A percentile compares a stretch with the other conserved stretches of the same genome.
Conservation (phyloP, 2,329 filamentous ascomycete genomes). For the Lomentospora prolificans region DNA sequence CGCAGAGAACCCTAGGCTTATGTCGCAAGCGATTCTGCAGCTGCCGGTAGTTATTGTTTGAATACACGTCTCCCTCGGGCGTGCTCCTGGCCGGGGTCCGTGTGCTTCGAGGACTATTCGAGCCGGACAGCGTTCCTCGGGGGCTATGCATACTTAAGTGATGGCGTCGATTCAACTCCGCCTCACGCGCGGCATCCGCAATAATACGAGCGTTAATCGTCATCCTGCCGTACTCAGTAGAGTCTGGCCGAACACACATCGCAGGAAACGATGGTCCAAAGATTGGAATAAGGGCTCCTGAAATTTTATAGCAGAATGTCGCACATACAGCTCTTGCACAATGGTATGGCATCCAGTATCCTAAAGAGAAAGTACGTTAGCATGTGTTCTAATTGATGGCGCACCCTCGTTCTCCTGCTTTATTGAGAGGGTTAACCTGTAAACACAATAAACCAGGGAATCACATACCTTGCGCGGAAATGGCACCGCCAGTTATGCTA, state of each 20-base stretch:
- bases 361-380: conserved; percentile 39
- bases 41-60: neutral
- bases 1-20: neutral
- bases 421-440: too few species aligned
- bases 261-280: conserved; percentile 77
- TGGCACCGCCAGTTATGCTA: conserved; percentile 87
- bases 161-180: conserved; percentile 29
- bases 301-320: conserved; percentile 80
- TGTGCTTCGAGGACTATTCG: conserved; percentile 1
- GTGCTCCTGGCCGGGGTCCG: conserved; percentile 3
- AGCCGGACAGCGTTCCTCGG: neutral
- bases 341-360: conserved; percentile 92
- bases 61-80: conserved; percentile 1
- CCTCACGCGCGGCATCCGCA: conserved; percentile 38
- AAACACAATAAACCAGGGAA: neutral
- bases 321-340: conserved; percentile 80
- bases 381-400: too few species aligned
- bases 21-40: neutral
- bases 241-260: conserved; percentile 56
- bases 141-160: conserved; percentile 14
- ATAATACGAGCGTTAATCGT: conserved; percentile 51
- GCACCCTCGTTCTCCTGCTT: too few species aligned
- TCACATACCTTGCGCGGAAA: conserved; percentile 77
- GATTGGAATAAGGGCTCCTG: conserved; percentile 76
- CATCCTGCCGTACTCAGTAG: conserved; percentile 57